These are phyloP conservation scores for Blechomonas ayalai DNA, from an alignment of 208 protist genomes.

Conservation along the genomic window DNA sequence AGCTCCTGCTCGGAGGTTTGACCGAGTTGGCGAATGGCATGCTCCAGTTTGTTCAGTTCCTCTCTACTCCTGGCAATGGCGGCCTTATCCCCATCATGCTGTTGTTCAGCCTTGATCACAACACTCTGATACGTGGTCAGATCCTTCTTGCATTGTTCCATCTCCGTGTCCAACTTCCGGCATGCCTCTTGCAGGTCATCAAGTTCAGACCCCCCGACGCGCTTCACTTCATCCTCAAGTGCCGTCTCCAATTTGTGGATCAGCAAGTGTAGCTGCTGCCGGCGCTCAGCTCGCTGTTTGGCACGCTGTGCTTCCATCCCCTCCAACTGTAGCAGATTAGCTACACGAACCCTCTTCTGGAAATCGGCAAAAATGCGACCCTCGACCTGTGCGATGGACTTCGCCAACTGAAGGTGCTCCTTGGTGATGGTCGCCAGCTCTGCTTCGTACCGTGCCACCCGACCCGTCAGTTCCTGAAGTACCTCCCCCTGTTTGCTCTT, in stretches of 20 bases:
- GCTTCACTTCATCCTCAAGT: constrained; percentile 63
- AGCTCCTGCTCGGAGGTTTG: constrained; percentile 51
- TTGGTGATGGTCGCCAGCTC: constrained; percentile 33
- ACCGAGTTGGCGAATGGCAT: constrained; percentile 40
- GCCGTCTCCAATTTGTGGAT: constrained; percentile 73
- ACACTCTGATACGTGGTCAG: constrained; percentile 40
- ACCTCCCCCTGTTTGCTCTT: constrained; percentile 14
- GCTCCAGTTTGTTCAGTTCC: constrained; percentile 52
- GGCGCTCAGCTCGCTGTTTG: constrained; percentile 49
- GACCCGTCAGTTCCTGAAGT: constrained; percentile 9
- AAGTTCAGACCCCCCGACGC: constrained; percentile 22
- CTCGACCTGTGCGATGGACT: constrained; percentile 67
- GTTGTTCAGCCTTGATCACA: constrained; percentile 43
- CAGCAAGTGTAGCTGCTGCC: constrained; percentile 65
- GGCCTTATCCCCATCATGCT: constrained; percentile 22
- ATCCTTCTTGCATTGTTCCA: constrained; percentile 51
- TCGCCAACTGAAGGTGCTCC: constrained; percentile 37
- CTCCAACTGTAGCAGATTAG: constrained; percentile 89
- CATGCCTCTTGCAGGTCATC: constrained; percentile 32
- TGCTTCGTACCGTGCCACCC: constrained; percentile 16
- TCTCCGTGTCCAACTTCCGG: constrained; percentile 32
- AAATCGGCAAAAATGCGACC: constrained; percentile 88
- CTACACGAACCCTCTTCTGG: constrained; percentile 71
- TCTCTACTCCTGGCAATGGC: constrained; percentile 22
- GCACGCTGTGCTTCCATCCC: constrained; percentile 30